Base-by-base conservation (phyloP, 139 green algal genomes). In the Micromonas pusilla region DNA sequence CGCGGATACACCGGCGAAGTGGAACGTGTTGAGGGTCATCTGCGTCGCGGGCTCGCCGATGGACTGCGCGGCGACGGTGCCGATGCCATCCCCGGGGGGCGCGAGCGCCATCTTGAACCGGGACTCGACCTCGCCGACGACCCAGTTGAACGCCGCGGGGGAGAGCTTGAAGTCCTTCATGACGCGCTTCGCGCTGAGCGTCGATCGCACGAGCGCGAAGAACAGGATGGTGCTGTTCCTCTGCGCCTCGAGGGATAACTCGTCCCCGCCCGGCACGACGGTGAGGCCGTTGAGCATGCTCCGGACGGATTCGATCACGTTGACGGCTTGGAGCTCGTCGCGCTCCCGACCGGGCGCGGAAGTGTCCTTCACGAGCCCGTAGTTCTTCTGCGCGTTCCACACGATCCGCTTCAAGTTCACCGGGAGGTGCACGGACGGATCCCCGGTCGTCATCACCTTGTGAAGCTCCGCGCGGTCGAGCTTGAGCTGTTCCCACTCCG, bases 1-100 rank as follows among this genome's bases (percentile, higher is more conserved):
- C 63, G 93, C 95, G 16, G 89, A 95, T 79, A 97, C 91, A 87
- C 91, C 91, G 5, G 92, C 92, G 80, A 91, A 94, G 80, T 99
- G 96, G 89, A 99, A 99, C 25, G 95, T 89, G 77, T 89, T 89
- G 26, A 89, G 74, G 20, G 85, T 89, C 85, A 89, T 89, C 82
- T 89, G 85, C 45, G 95, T 99, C 31, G 95, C 97, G 21, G 95
- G 95, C 91, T 98, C 95, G 1, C 95, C 95, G 68, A 98, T 94
- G 62, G 87, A 94, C 88, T 99, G 95, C 23, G 95, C 95, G 20
- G 95, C 95, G 23, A 99, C 83, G 3, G 89, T 95, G 78, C 94
- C 94, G 26, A 98, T 93, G 79, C 90, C 93, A 81, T 98, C 93
- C 2, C 93, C 93, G 3, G 92, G 84, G 45, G 88, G 85, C 0